phyloP scores from a whole-genome alignment of 495 filamentous ascomycete species.

The Hapsidospora chrysogenum region DNA sequence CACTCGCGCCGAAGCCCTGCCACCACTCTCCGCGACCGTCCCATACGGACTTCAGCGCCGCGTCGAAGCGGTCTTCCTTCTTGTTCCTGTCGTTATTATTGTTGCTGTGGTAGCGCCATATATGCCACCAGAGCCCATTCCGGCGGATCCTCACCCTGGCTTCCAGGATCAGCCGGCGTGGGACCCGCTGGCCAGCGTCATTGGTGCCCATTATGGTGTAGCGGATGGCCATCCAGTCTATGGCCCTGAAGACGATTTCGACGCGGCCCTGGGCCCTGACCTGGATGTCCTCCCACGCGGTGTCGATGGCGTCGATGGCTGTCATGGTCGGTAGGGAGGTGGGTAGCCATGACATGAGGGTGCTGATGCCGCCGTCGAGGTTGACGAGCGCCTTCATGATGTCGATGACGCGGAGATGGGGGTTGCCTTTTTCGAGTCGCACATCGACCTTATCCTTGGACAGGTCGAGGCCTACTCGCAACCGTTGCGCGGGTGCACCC shows the following conservation, averaged over 20 bases:
- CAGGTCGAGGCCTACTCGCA: slow-evolving; percentile 22
- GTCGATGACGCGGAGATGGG: slow-evolving; percentile 57
- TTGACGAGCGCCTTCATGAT: slow-evolving; percentile 48
- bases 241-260: slow-evolving; percentile 20
- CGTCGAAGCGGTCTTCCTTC: slow-evolving; percentile 23
- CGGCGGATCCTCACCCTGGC: slow-evolving; percentile 6
- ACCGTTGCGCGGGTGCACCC: slow-evolving; percentile 7
- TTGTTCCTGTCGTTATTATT: slow-evolving; percentile 1
- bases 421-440: slow-evolving; percentile 45
- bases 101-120: slow-evolving; percentile 11
- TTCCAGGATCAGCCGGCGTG: slow-evolving; percentile 19
- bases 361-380: slow-evolving; percentile 13
- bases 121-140: slow-evolving; percentile 24
- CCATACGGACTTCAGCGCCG: slow-evolving; percentile 20
- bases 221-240: slow-evolving; percentile 32
- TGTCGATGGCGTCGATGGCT: slow-evolving; percentile 41
- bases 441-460: slow-evolving; percentile 22
- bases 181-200: slow-evolving; percentile 11
- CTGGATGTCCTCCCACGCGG: slow-evolving; percentile 15
- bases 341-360: slow-evolving; percentile 21
- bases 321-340: slow-evolving; percentile 51
- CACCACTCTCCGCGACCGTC: slow-evolving; percentile 12
- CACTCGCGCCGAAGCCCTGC: slow-evolving; percentile 15
- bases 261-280: slow-evolving; percentile 19
- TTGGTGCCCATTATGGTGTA: slow-evolving; percentile 18